Base-by-base conservation (phyloP, 1,284 basidiomycete species). In the Fomitiporia mediterranea region DNA sequence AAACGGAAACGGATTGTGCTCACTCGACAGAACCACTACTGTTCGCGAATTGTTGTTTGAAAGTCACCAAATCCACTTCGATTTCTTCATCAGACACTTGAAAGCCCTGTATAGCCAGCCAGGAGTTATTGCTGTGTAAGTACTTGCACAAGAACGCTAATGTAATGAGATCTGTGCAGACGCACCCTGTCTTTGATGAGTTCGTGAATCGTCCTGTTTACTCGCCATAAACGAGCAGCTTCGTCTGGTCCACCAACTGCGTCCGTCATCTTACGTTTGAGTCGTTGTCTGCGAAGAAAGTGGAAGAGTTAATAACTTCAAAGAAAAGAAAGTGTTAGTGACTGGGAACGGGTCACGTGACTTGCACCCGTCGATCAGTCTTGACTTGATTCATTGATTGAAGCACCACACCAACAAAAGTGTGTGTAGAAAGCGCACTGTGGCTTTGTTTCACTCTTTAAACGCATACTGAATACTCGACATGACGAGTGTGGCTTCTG, bases 151-250 rank as follows among this genome's bases (percentile, higher is more conserved):
- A 28, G 44, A 58, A 47, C 55, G 39, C 42, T 44, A 40, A 9
- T 50, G 40, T 6, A 5, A 23, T 42, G 5, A 7, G 6, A n/a
- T 21, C 27, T 21, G 23, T 4, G 48, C 19, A n/a, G 3, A 70
- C 81, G 72, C 63, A 89, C 87, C 74, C 95, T 83, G 71, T 99
- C 97, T 67, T 88, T 84, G 59, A 96, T 91, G 57, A 99, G 85
- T 74, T 99, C 97, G 71, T 98, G 94, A 53, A 98, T 91, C 40
- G 97, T 99, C 66, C 92, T 78, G 73, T 95, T 95, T 61, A 99
- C 94, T 67, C 95, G 89, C 93, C 94, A 98, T 65, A 99, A 79
- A 67, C 88, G 85, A 52, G 93, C 84, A 53, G 81, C 78, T 69
- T 91, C 88, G 70, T 90, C 87, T 64, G 74, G 74, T 61, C 89